Percentiles rank a stretch among this genome's conserved stretches.
phyloP scores from a whole-genome alignment of 345 rosid species.

The Gossypium thurberi region DNA sequence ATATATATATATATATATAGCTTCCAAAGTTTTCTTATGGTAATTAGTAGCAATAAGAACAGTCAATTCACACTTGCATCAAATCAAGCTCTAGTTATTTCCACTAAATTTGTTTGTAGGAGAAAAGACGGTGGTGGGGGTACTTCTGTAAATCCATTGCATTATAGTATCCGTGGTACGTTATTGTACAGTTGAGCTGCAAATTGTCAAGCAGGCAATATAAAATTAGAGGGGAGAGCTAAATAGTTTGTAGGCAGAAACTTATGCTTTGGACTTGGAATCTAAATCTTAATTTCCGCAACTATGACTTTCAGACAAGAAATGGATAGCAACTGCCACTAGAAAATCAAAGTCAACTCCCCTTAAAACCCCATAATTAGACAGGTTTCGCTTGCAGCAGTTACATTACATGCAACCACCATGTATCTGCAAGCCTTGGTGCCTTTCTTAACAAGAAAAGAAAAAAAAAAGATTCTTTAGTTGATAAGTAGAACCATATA shows the following conservation, averaged over 20 bases:
- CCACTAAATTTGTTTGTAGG: constrained; percentile 4
- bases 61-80: background rate
- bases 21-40: background rate
- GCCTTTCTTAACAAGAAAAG: constrained; percentile 20
- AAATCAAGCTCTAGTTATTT: background rate
- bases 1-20: too few species aligned
- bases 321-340: background rate
- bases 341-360: constrained; percentile 22
- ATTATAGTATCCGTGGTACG: constrained; percentile 20
- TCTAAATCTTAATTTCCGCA: background rate
- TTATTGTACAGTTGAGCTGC: constrained; percentile 21
- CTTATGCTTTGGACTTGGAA: background rate
- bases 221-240: background rate
- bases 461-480: background rate
- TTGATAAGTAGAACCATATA: constrained; percentile 19
- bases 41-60: background rate
- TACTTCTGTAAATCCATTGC: constrained; percentile 19
- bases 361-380: background rate
- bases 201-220: constrained; percentile 16
- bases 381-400: constrained; percentile 6
- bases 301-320: background rate
- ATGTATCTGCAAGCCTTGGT: constrained; percentile 1
- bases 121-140: constrained; percentile 7
- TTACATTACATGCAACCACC: constrained; percentile 13
- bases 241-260: background rate